Base-by-base conservation (phyloP, 768 basidiomycete genomes). In the Fibroporia radiculosa region DNA sequence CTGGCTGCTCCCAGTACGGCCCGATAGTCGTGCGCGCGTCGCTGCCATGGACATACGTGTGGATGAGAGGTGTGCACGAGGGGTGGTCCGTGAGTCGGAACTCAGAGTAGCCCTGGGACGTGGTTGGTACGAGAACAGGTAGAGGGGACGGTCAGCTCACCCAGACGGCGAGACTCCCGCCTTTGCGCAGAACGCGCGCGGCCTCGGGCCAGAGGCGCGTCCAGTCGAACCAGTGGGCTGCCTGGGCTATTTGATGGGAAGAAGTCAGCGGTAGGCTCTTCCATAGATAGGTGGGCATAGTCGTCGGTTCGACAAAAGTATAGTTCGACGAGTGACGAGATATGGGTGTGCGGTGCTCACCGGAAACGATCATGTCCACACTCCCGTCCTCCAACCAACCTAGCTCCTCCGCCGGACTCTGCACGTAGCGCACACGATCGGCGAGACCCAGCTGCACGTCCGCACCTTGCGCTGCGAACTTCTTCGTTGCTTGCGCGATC, bases 201-300 rank as follows among this genome's bases (percentile, higher is more conserved):
- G 78, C 65, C 61, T 89, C 82, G 3, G 72, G 74, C 84, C 86
- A 91, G 6, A 83, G 68, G 52, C 73, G 76, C 5, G 63, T 59
- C 74, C 80, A 85, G 54, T 89, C 72, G 55, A 90, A 91, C 86
- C 87, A 89, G 56, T 91, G 88, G 2, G 77, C 77, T 0, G 87
- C 78, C 63, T 87, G 87, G 1, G 83, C 87, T 86, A 39, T 3
- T n/a, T 3, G 11, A n/a, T n/a, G n/a, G n/a, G n/a, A n/a, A n/a
- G n/a, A n/a, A n/a, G n/a, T n/a, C n/a, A n/a, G n/a, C n/a, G n/a
- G n/a, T n/a, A n/a, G n/a, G n/a, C n/a, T n/a, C n/a, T n/a, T n/a
- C n/a, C n/a, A n/a, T n/a, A n/a, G n/a, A n/a, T n/a, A n/a, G n/a
- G n/a, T n/a, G n/a, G n/a, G n/a, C n/a, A n/a, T n/a, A n/a, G n/a